These are phyloP conservation scores for Capsicum pubescens DNA, from an alignment of 257 asterid genomes.

Conservation along the genomic window DNA sequence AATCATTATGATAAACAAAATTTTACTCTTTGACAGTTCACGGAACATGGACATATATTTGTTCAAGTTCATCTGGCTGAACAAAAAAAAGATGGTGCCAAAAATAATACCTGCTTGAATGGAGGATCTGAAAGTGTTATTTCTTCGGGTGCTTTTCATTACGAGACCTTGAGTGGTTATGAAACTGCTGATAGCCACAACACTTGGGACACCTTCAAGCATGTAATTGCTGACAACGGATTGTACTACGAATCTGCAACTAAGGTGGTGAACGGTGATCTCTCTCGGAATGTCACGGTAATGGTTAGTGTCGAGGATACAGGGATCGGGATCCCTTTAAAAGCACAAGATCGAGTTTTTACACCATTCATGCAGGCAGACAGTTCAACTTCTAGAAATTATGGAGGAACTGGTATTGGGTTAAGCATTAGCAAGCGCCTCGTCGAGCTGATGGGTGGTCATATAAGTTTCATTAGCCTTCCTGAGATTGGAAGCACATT, in stretches of 20 bases:
- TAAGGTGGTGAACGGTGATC: constrained; percentile 37
- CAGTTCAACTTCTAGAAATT: constrained; percentile 88
- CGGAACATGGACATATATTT: constrained; percentile 86
- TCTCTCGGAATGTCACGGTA: constrained; percentile 51
- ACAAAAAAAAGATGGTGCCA: constrained; percentile 51
- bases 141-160: constrained; percentile 44
- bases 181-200: constrained; percentile 85
- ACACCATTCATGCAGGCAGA: constrained; percentile 98
- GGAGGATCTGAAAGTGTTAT: constrained; percentile 51
- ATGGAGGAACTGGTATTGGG: constrained; percentile 97
- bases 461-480: constrained; percentile 75
- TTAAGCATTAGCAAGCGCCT: constrained; percentile 90
- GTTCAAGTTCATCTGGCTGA: constrained; percentile 84
- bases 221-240: constrained; percentile 52
- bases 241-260: constrained; percentile 39
- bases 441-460: constrained; percentile 93
- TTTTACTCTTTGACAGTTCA: constrained; percentile 56
- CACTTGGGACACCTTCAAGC: constrained; percentile 69
- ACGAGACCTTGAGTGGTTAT: constrained; percentile 74
- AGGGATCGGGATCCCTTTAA: constrained; percentile 81
- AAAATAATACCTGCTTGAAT: constrained; percentile 41
- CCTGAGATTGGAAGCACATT: constrained; percentile 89
- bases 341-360: constrained; percentile 76
- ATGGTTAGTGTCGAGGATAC: constrained; percentile 89
- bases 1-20: neutral